Base-by-base conservation (phyloP, 192 early-diverging fungal species). In the Entomortierella chlamydospora region DNA sequence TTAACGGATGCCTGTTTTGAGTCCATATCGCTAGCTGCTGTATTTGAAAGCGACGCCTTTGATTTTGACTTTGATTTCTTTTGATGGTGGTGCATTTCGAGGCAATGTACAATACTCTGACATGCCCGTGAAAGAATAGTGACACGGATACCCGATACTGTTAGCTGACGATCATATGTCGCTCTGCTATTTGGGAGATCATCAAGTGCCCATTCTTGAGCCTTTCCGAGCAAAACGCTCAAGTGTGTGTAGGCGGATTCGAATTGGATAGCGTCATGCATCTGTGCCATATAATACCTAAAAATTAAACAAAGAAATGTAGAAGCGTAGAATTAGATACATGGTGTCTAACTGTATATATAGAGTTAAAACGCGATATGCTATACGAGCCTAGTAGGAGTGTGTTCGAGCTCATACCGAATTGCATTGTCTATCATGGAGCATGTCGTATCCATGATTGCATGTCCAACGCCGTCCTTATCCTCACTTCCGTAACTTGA, bases 231-330 rank as follows among this genome's bases (percentile, higher is more conserved):
- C 10, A 79, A 37, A 1, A 57, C 62, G 10, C 65, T 47, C 37
- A 79, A 28, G 43, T 70, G 76, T 10, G 15, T 30, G 4, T 29
- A 58, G 2, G 73, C 73, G 2, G 31, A 10, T 43, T 68, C 64
- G 47, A 45, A 60, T 25, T 77, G 73, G 0, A 45, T 57, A 5
- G 42, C 20, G 25, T 77, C 66, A 2, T 61, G 34, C 2, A 43
- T 50, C 28, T 77, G 73, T n/a, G 25, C 43, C 58, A 77, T 61
- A 41, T 63, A 77, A 11, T 29, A 72, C 1, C 70, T 72, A 60
- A 9, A n/a, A 54, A 54, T 28, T 4, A 28, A 26, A 26, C 15
- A 54, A 54, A 54, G 20, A 9, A 54, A 10, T 4, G 22, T 54
- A 4, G 26, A 54, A 54, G n/a, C n/a, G n/a, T n/a, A n/a, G n/a